Conservation (phyloP, 768 basidiomycete genomes). For the Phanerochaete carnosa region DNA sequence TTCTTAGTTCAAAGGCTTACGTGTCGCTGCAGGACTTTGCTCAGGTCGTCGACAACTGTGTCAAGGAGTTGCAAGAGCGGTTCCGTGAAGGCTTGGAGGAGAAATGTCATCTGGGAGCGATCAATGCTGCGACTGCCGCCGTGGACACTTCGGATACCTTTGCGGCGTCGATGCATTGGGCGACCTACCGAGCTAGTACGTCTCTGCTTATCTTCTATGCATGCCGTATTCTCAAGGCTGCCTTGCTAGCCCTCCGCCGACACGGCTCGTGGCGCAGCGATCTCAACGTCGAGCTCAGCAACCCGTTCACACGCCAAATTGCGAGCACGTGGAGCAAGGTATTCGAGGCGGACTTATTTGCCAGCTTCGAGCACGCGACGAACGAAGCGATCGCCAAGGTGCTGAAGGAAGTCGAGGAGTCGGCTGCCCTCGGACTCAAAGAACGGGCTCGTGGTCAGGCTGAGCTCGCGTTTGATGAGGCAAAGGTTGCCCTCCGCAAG, state of each 20-base stretch:
- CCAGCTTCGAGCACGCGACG: conserved; percentile 39
- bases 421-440: conserved; percentile 48
- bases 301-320: conserved; percentile 57
- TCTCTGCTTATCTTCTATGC: conserved; percentile 1
- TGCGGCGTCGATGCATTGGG: conserved; percentile 56
- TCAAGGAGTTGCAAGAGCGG: conserved; percentile 42
- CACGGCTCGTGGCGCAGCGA: conserved; percentile 55
- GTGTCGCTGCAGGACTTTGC: conserved; percentile 40
- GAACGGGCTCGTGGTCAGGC: conserved; percentile 51
- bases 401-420: conserved; percentile 48
- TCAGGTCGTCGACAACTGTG: conserved; percentile 40
- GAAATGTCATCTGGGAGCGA: conserved; percentile 50
- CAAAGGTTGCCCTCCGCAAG: conserved; percentile 44
- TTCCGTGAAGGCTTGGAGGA: conserved; percentile 58
- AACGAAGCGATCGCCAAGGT: conserved; percentile 38
- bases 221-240: neutral
- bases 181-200: conserved; percentile 55
- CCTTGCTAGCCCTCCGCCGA: conserved; percentile 40
- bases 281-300: conserved; percentile 55
- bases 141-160: conserved; percentile 48
- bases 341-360: conserved; percentile 59
- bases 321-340: conserved; percentile 55
- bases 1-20: neutral
- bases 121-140: conserved; percentile 41
- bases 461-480: conserved; percentile 49